Base-by-base conservation (phyloP, 768 basidiomycete species). In the Rhizopogon salebrosus region DNA sequence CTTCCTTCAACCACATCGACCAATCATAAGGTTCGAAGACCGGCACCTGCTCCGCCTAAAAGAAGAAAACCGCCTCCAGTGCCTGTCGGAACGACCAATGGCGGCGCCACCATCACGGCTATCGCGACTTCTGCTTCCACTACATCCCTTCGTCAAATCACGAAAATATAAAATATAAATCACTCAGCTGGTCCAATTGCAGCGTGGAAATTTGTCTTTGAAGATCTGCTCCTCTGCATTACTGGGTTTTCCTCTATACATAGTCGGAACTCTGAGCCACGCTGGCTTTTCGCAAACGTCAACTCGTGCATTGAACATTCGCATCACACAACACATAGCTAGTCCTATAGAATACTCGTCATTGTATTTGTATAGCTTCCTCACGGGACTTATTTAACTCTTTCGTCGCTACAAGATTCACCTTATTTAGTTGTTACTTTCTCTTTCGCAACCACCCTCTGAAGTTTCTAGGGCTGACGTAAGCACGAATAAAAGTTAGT, bases 41-140 rank as follows among this genome's bases (percentile, higher is more conserved):
- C 87, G 2, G 84, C 87, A 0, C 83, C 88, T n/a, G 78, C 83
- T 9, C 85, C 86, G 18, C 77, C 77, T 3, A 82, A 82, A 61
- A 75, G 87, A 41, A 71, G 88, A 61, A 87, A 86, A 59, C 82
- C 88, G 1, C 88, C 89, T 31, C 84, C 87, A 14, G 74, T 85
- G 41, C 86, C 89, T 9, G 68, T 76, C 1, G 73, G 71, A 27
- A 72, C 64, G 45, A 76, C 75, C 0, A 73, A 76, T 51, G 61
- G 76, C 13, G 83, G 80, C 8, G 77, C 75, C 20, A 80, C 79
- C 34, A 82, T 87, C 31, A 82, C 82, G 6, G 73, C 83, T 1
- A 85, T 87, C 37, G 72, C 75, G 20, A 67, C 64, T 26, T 73
- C 74, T n/a, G 61, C 72, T 1, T 54, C 61, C 9, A 61, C 54